phyloP scores from a whole-genome alignment of 768 basidiomycete genomes.

The Coprinellus micaceus region DNA sequence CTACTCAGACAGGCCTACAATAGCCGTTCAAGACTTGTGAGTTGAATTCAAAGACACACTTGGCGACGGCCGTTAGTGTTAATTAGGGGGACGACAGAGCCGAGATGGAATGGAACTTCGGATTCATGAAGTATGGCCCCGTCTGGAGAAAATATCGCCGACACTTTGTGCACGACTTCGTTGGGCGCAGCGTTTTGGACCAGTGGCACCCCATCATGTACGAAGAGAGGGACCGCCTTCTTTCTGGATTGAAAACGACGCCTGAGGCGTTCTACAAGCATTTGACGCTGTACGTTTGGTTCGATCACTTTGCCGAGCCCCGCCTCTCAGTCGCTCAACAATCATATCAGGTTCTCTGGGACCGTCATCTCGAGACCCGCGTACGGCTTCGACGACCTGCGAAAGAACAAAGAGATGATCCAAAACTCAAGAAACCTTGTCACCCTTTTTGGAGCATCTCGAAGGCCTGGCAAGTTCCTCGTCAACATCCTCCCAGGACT shows the following conservation, averaged over 20 bases:
- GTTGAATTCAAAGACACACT: background rate
- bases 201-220: slow-evolving; percentile 16
- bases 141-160: slow-evolving; percentile 22
- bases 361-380: slow-evolving; percentile 2
- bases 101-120: slow-evolving; percentile 13
- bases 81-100: no score
- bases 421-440: slow-evolving; percentile 4
- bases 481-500: slow-evolving; percentile 25
- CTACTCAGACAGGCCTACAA: slow-evolving; percentile 23
- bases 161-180: slow-evolving; percentile 25
- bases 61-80: background rate
- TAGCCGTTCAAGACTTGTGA: slow-evolving; percentile 10
- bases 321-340: background rate
- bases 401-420: slow-evolving; percentile 1
- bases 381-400: slow-evolving; percentile 5
- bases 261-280: slow-evolving; percentile 24
- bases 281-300: slow-evolving; percentile 15
- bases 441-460: background rate
- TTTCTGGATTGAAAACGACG: slow-evolving; percentile 23
- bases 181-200: slow-evolving; percentile 15
- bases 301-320: background rate
- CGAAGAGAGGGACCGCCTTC: slow-evolving; percentile 25
- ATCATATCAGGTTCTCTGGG: slow-evolving; percentile 2
- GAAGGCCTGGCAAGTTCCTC: slow-evolving; percentile 12
- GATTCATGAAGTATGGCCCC: slow-evolving; percentile 21